Evolutionary conservation across 1,284 basidiomycete species (phyloP).

Genomic region (Cutaneotrichosporon dermatis): DNA sequence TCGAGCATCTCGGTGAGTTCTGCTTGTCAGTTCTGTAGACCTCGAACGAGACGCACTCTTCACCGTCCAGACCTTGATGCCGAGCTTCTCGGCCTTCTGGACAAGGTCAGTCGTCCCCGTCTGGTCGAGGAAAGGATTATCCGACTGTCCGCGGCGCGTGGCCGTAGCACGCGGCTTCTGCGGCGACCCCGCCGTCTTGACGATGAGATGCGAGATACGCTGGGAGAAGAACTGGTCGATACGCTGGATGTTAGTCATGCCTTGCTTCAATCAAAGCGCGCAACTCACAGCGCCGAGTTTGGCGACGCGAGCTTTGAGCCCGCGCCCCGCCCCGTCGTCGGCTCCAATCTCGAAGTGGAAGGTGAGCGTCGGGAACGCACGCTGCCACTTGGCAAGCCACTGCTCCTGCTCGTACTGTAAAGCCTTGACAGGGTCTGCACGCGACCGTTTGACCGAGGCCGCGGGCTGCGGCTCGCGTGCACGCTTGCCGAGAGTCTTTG

Average conservation of each 20-base stretch:
- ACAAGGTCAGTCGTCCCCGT: slow-evolving; percentile 58
- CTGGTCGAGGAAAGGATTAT: slow-evolving; percentile 45
- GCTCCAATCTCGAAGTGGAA: slow-evolving; percentile 71
- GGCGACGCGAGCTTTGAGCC: slow-evolving; percentile 57
- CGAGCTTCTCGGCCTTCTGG: slow-evolving; percentile 68
- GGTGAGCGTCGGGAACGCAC: slow-evolving; percentile 73
- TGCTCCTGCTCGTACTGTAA: slow-evolving; percentile 56
- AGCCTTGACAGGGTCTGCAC: slow-evolving; percentile 12
- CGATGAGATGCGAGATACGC: slow-evolving; percentile 77
- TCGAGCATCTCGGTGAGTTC: slow-evolving; percentile 31
- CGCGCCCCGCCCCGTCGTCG: slow-evolving; percentile 52
- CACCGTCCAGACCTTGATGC: slow-evolving; percentile 85
- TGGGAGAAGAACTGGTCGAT: slow-evolving; percentile 83
- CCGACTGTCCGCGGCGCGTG: slow-evolving; percentile 19
- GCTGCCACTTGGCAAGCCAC: slow-evolving; percentile 77
- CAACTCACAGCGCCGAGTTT: slow-evolving; percentile 66
- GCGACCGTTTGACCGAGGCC: slow-evolving; percentile 9
- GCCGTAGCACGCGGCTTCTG: slow-evolving; percentile 51
- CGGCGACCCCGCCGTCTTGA: slow-evolving; percentile 29
- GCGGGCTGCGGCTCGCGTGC: not conserved
- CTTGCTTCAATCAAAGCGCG: slow-evolving; percentile 43
- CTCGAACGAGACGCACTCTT: slow-evolving; percentile 57
- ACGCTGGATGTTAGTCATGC: slow-evolving; percentile 4
- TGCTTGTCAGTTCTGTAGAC: slow-evolving; percentile 9
- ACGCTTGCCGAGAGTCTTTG: slow-evolving; percentile 15